phyloP scores from a whole-genome alignment of 768 basidiomycete species.

The Phylloporus arenicola region DNA sequence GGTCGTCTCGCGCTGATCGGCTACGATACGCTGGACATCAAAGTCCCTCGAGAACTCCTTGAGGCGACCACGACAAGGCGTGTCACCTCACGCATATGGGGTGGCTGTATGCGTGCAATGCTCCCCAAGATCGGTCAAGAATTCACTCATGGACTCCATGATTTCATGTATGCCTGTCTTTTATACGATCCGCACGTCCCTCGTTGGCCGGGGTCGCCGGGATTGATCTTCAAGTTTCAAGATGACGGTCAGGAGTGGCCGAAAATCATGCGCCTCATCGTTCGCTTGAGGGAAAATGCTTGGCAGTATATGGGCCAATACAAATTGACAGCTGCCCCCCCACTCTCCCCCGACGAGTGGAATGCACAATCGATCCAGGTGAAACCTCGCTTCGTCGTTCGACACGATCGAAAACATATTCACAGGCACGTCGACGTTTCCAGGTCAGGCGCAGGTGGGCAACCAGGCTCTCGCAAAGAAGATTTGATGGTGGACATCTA shows the following conservation, averaged over 20 bases:
- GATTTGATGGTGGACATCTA: not conserved
- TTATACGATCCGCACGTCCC: slow-evolving; percentile 8
- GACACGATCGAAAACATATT: not conserved
- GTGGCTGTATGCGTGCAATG: not conserved
- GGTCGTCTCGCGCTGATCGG: slow-evolving; percentile 4
- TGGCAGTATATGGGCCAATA: slow-evolving; percentile 16
- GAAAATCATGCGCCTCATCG: slow-evolving; percentile 11
- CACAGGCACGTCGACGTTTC: not conserved
- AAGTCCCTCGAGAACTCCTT: slow-evolving; percentile 2
- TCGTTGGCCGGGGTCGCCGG: slow-evolving; percentile 12
- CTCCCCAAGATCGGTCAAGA: slow-evolving; percentile 5
- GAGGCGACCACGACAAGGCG: slow-evolving; percentile 4
- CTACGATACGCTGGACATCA: slow-evolving; percentile 8
- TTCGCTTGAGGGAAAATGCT: slow-evolving; percentile 3
- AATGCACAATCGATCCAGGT: slow-evolving; percentile 4
- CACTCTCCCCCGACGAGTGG: slow-evolving; percentile 5
- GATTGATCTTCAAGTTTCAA: slow-evolving; percentile 7
- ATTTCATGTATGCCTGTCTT: slow-evolving; percentile 10
- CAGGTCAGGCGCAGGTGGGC: slow-evolving; percentile 11
- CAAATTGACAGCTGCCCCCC: slow-evolving; percentile 6
- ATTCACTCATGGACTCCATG: slow-evolving; percentile 11
- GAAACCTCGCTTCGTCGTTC: not conserved
- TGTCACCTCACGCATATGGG: slow-evolving; percentile 7
- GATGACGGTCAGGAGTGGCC: slow-evolving; percentile 6
- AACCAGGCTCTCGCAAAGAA: slow-evolving; percentile 1